Conservation (phyloP, 371 early-diverging fungal species). For the Apophysomyces elegans region DNA sequence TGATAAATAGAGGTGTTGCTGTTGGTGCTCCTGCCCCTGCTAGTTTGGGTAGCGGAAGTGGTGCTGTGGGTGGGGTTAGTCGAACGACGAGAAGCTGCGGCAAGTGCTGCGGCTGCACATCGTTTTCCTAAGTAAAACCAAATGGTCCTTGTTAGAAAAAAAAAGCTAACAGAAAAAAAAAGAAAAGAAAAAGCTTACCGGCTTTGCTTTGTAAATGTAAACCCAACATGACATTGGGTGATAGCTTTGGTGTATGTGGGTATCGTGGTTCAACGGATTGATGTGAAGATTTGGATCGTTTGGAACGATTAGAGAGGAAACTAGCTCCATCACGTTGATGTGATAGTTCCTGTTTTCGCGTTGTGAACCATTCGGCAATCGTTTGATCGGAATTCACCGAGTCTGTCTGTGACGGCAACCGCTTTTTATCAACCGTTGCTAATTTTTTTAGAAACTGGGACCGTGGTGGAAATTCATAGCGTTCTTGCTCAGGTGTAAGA, state of each 20-base stretch:
- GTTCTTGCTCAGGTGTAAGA: conserved; percentile 37
- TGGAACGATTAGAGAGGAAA: conserved; percentile 10
- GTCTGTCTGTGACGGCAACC: not conserved
- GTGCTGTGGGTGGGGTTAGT: too few relatives aligned
- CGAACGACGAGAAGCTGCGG: too few relatives aligned
- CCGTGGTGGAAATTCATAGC: conserved; percentile 40
- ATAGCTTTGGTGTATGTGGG: not conserved
- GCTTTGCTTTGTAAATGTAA: conserved; percentile 40
- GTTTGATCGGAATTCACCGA: conserved; percentile 31
- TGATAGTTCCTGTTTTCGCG: conserved; percentile 17
- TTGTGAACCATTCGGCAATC: conserved; percentile 40
- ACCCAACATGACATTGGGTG: not conserved
- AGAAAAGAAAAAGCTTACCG: conserved; percentile 18
- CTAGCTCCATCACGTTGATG: conserved; percentile 22
- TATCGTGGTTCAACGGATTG: conserved; percentile 13
- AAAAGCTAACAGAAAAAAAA: too few relatives aligned
- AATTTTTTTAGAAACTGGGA: conserved; percentile 33
- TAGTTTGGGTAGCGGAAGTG: too few relatives aligned
- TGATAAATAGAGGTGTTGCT: not conserved
- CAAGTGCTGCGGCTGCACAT: conserved; percentile 25
- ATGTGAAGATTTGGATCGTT: conserved; percentile 7
- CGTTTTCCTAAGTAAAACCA: conserved; percentile 23
- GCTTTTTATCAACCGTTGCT: conserved; percentile 25
- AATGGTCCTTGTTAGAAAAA: not conserved
- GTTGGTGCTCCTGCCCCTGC: conserved; percentile 6